These are phyloP conservation scores for Lizonia empirigonia DNA, from an alignment of 2,329 filamentous ascomycete genomes.

Conservation along the genomic window DNA sequence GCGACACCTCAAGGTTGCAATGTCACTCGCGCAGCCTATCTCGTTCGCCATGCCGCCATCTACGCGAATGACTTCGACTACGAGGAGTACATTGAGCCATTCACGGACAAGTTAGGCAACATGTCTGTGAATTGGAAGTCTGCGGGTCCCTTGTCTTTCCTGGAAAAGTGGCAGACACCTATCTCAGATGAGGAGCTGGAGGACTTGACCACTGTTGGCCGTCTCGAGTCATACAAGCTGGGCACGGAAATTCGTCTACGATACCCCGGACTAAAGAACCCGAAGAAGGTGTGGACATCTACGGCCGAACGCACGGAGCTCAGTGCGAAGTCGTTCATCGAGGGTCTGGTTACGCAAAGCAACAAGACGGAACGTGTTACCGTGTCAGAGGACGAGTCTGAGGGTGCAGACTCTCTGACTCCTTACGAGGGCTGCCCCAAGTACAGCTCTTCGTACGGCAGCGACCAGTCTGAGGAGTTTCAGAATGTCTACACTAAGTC, in stretches of 20 bases:
- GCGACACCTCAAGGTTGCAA: slow-evolving; percentile 58
- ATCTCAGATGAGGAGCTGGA: slow-evolving; percentile 62
- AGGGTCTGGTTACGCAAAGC: slow-evolving; percentile 60
- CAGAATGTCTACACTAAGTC: slow-evolving; percentile 64
- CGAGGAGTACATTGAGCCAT: slow-evolving; percentile 58
- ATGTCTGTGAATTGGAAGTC: slow-evolving; percentile 63
- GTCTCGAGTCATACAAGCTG: slow-evolving; percentile 64
- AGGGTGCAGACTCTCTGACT: slow-evolving; percentile 66
- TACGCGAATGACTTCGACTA: slow-evolving; percentile 60
- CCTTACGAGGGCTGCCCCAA: slow-evolving; percentile 69
- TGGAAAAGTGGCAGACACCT: slow-evolving; percentile 62
- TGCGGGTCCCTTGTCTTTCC: slow-evolving; percentile 62
- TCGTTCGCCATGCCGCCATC: slow-evolving; percentile 58
- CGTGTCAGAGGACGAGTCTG: slow-evolving; percentile 62
- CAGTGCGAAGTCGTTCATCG: slow-evolving; percentile 63
- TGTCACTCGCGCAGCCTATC: slow-evolving; percentile 56
- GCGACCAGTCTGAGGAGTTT: slow-evolving; percentile 59
- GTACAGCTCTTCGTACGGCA: slow-evolving; percentile 64
- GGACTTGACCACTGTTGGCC: slow-evolving; percentile 66
- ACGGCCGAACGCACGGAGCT: slow-evolving; percentile 66
- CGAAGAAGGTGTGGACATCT: slow-evolving; percentile 65
- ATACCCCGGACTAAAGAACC: slow-evolving; percentile 61
- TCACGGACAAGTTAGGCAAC: slow-evolving; percentile 63
- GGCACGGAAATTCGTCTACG: slow-evolving; percentile 64
- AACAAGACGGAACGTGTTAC: slow-evolving; percentile 61